phyloP scores from a whole-genome alignment of 2,329 filamentous ascomycete genomes.

The Stenocarpella maydis region DNA sequence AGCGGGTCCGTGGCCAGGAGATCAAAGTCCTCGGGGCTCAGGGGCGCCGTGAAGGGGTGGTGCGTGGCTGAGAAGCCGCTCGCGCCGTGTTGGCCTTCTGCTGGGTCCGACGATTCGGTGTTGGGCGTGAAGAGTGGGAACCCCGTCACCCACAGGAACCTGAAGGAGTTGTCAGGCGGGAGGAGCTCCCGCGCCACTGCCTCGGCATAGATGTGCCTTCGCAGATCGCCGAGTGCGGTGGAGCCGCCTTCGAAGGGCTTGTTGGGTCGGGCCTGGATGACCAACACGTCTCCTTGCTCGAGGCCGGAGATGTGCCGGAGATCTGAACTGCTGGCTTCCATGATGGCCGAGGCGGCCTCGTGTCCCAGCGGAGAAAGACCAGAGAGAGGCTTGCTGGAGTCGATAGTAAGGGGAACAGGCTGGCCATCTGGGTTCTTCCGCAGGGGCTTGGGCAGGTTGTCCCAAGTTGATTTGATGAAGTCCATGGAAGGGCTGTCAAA shows the following conservation, averaged over 20 bases:
- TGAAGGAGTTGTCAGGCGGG: constrained; percentile 57
- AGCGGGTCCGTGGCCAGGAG: constrained; percentile 77
- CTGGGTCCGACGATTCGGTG: constrained; percentile 64
- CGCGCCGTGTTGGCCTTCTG: constrained; percentile 75
- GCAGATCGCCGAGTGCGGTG: constrained; percentile 74
- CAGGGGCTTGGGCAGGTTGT: constrained; percentile 66
- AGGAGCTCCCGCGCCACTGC: constrained; percentile 72
- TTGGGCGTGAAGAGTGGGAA: constrained; percentile 92
- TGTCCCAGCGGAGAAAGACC: constrained; percentile 83
- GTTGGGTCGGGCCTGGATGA: constrained; percentile 80
- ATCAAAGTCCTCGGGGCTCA: constrained; percentile 75
- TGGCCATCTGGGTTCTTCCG: constrained; percentile 77
- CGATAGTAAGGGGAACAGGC: constrained; percentile 80
- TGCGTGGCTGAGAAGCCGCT: constrained; percentile 88
- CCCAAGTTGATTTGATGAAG: constrained; percentile 65
- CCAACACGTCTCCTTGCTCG: constrained; percentile 78
- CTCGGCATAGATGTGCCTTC: constrained; percentile 72
- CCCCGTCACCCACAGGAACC: constrained; percentile 85
- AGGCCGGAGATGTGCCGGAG: constrained; percentile 49
- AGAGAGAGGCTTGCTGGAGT: constrained; percentile 75
- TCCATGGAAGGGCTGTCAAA: constrained; percentile 60
- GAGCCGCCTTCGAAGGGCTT: constrained; percentile 76
- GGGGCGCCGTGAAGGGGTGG: constrained; percentile 94
- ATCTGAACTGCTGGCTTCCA: constrained; percentile 39
- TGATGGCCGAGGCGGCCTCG: constrained; percentile 67